These are phyloP conservation scores for Maudiozyma humilis DNA, from an alignment of 1,139 yeast genomes.

Conservation along the genomic window DNA sequence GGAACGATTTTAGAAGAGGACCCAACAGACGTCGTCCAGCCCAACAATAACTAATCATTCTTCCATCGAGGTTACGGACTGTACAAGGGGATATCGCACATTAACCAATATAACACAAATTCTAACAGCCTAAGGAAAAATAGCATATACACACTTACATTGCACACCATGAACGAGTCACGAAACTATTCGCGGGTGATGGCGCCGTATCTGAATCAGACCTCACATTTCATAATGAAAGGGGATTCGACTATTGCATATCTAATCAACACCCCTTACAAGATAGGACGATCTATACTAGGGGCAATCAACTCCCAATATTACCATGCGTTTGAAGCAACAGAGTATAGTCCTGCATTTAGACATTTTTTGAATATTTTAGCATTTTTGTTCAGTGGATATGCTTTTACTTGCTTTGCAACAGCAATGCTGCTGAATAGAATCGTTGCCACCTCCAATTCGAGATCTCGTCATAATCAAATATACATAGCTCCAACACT, in stretches of 20 bases:
- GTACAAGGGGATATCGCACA: too few relatives aligned
- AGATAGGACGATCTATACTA: slow-evolving; percentile 14
- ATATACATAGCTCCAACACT: slow-evolving; percentile 13
- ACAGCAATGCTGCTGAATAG: slow-evolving; percentile 21
- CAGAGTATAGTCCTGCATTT: slow-evolving; percentile 5
- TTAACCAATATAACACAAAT: too few relatives aligned
- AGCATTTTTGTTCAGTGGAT: slow-evolving; percentile 19
- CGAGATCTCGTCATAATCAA: slow-evolving; percentile 10
- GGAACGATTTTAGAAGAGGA: too few relatives aligned
- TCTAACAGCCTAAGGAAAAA: not conserved
- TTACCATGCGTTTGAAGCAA: slow-evolving; percentile 8
- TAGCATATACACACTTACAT: not conserved
- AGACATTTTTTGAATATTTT: slow-evolving; percentile 11
- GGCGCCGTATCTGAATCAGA: slow-evolving; percentile 17
- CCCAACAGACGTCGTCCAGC: too few relatives aligned
- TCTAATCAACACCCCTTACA: slow-evolving; percentile 18
- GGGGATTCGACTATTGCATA: slow-evolving; percentile 11
- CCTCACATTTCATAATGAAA: slow-evolving; percentile 10
- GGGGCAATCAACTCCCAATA: slow-evolving; percentile 18
- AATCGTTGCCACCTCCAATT: slow-evolving; percentile 14
- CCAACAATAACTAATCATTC: too few relatives aligned
- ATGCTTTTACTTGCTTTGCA: slow-evolving; percentile 18
- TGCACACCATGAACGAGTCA: not conserved
- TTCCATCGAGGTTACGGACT: too few relatives aligned
- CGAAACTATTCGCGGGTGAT: not conserved